Conservation (phyloP, 257 asterid genomes). For the Solanum paucissectum region DNA sequence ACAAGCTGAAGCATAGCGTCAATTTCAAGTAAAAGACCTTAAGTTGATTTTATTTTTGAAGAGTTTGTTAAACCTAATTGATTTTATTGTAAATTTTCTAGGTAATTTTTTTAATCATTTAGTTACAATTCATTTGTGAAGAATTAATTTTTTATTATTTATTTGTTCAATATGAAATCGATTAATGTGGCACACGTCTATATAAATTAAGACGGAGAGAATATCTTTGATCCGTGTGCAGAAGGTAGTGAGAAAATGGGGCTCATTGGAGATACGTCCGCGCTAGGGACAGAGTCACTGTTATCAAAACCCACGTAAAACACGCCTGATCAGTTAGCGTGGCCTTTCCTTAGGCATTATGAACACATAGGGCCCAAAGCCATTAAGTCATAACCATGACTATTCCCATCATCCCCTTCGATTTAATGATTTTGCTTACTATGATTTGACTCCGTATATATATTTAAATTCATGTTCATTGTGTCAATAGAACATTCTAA, state of each 20-base stretch:
- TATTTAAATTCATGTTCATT: too few relatives aligned
- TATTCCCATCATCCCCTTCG: not conserved
- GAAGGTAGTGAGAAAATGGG: not conserved
- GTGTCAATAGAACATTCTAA: fast-evolving
- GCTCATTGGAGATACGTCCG: not conserved
- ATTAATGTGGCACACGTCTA: not conserved
- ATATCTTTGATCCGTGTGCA: not conserved
- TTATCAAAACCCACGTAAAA: conserved; percentile 13
- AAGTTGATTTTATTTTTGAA: not conserved
- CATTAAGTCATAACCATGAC: too few relatives aligned
- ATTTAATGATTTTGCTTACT: not conserved
- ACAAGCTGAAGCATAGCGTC: not conserved
- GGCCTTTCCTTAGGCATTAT: not conserved
- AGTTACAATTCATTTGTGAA: not conserved
- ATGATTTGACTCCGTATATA: not conserved
- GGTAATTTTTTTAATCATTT: not conserved
- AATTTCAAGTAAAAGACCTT: not conserved
- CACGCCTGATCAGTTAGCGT: not conserved
- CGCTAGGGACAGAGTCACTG: not conserved
- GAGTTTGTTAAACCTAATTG: not conserved
- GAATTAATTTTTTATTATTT: not conserved
- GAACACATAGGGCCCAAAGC: not conserved
- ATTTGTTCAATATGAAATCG: not conserved
- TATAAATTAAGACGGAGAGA: too few relatives aligned
- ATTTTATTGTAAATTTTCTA: too few relatives aligned